Conservation (phyloP, 225 moss, liverwort and hornwort genomes). For the Pseudisothecium myosuroides region DNA sequence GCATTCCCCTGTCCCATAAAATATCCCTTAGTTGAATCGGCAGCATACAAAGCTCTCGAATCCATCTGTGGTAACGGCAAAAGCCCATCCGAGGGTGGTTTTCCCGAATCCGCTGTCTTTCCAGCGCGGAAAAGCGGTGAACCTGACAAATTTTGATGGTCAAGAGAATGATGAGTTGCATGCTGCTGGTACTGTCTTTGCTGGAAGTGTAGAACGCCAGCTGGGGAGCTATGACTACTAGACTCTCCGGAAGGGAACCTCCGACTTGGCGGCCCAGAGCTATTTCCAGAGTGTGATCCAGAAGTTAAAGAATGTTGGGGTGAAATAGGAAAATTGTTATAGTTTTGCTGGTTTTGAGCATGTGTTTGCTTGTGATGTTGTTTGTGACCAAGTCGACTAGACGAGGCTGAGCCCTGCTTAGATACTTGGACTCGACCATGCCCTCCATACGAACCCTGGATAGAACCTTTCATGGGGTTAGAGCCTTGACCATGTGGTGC, state of each 20-base stretch:
- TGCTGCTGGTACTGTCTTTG: conserved; percentile 20
- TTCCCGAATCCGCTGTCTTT: not conserved
- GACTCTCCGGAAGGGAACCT: conserved; percentile 20
- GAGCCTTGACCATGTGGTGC: conserved; percentile 2
- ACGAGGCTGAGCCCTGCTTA: conserved; percentile 18
- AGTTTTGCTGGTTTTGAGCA: not conserved
- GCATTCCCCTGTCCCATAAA: not conserved
- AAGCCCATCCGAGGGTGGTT: conserved; percentile 11
- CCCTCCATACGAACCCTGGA: conserved; percentile 16
- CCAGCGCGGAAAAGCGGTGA: not conserved
- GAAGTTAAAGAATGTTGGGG: conserved; percentile 24
- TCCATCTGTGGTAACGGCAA: conserved; percentile 27
- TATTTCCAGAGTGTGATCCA: conserved; percentile 15
- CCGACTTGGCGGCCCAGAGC: conserved; percentile 19
- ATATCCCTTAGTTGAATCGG: not conserved
- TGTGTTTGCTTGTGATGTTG: conserved; percentile 14
- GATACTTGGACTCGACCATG: conserved; percentile 24
- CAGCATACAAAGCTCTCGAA: not conserved
- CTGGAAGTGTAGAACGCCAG: conserved; percentile 24
- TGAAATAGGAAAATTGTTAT: not conserved
- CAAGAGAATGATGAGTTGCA: conserved; percentile 21
- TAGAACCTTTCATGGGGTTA: not conserved
- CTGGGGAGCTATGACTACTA: conserved; percentile 13
- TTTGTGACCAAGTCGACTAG: conserved; percentile 35
- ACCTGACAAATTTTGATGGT: conserved; percentile 8